A percentile compares a stretch with the other conserved stretches of the same genome.
Evolutionary conservation across 306 rosid species (phyloP).

Genomic region (Senna tora): DNA sequence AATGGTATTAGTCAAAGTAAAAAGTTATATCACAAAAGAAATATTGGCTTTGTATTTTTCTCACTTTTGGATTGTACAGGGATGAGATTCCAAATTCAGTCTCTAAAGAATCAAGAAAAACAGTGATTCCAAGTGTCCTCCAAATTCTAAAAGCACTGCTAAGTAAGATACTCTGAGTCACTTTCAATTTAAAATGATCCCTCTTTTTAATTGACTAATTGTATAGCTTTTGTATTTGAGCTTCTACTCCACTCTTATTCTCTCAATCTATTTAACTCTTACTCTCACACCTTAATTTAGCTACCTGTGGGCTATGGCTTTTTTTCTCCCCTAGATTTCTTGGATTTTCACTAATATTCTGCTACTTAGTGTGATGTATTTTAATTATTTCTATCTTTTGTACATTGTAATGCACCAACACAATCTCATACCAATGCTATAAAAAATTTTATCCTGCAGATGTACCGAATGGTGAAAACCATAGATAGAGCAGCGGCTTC

Average conservation of each 20-base stretch:
- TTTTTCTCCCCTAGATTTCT: constrained; percentile 12
- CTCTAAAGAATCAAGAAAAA: too few relatives aligned
- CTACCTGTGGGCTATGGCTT: background rate
- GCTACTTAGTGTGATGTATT: constrained; percentile 3
- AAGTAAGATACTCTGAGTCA: too few relatives aligned
- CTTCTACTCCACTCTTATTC: constrained; percentile 49
- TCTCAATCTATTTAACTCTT: constrained; percentile 44
- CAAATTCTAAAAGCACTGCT: too few relatives aligned
- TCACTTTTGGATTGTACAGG: too few relatives aligned
- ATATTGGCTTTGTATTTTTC: too few relatives aligned
- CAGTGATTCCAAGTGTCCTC: too few relatives aligned
- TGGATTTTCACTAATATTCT: constrained; percentile 17
- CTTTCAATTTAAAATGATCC: too few relatives aligned
- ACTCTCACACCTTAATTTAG: constrained; percentile 12
- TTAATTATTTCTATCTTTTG: background rate
- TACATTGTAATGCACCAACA: background rate
- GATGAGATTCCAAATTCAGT: too few relatives aligned
- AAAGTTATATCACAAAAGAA: too few relatives aligned
- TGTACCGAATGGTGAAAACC: constrained; percentile 97
- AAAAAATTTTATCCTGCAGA: constrained; percentile 50
- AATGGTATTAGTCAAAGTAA: too few relatives aligned
- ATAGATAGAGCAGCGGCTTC: constrained; percentile 88
- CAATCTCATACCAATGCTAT: background rate
- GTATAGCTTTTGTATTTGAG: constrained; percentile 50
- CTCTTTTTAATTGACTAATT: too few relatives aligned